phyloP scores from a whole-genome alignment of 2,329 filamentous ascomycete genomes.

The Epicoccum nigrum region DNA sequence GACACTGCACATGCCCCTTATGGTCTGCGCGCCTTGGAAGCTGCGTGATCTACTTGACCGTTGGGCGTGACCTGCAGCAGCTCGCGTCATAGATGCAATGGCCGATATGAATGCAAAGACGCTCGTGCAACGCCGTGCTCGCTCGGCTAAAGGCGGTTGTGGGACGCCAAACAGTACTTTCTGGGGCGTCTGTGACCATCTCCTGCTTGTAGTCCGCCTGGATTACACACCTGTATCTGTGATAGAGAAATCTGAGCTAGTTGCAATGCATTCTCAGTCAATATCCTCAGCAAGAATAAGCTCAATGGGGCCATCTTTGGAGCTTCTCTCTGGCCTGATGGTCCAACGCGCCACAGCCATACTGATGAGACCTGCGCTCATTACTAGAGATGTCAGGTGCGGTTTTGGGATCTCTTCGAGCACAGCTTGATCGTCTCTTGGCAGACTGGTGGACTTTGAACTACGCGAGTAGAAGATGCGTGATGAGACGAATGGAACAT shows the following conservation, averaged over 20 bases:
- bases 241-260: no score
- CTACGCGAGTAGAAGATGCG: conserved; percentile 43
- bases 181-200: no score
- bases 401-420: conserved; percentile 40
- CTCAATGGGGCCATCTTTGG: conserved; percentile 21
- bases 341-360: conserved; percentile 37
- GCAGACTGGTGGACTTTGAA: conserved; percentile 25
- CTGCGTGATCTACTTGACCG: not conserved
- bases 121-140: no score
- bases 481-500: conserved; percentile 39
- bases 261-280: no score
- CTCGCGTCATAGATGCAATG: not conserved
- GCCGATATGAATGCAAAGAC: no score
- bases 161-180: no score
- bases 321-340: conserved; percentile 22
- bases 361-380: conserved; percentile 43
- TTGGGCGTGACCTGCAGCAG: not conserved
- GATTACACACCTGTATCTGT: no score
- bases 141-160: no score
- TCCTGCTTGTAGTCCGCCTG: no score
- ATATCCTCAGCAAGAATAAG: conserved; percentile 22
- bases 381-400: conserved; percentile 40
- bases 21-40: conserved; percentile 10
- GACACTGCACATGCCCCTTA: conserved; percentile 3
- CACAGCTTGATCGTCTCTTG: conserved; percentile 31